phyloP scores from a whole-genome alignment of 345 rosid genomes.

The Eutrema heterophyllum region DNA sequence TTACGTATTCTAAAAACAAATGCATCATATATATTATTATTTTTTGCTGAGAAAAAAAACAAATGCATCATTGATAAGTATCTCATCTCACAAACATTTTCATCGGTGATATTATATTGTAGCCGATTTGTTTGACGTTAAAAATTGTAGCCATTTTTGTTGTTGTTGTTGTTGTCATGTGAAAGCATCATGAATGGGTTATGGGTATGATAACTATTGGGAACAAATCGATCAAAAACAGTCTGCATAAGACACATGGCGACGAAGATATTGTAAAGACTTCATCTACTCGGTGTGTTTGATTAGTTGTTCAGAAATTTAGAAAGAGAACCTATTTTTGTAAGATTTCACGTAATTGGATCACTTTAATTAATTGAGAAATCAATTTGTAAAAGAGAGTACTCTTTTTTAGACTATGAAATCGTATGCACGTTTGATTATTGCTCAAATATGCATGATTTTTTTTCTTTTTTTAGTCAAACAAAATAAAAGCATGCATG shows the following conservation, averaged over 20 bases:
- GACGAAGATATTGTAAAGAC: background rate
- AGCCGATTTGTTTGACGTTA: constrained; percentile 8
- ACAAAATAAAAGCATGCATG: too few species aligned
- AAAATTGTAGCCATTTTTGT: background rate
- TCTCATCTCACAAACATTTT: background rate
- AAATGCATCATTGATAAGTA: background rate
- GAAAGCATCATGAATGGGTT: background rate
- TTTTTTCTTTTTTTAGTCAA: too few species aligned
- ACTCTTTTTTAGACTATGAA: too few species aligned
- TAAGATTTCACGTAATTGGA: background rate
- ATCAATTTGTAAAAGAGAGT: too few species aligned
- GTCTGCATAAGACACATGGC: background rate
- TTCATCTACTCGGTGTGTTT: background rate
- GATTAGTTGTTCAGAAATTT: background rate
- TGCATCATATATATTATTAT: background rate
- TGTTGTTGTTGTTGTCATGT: background rate
- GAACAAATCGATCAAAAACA: background rate
- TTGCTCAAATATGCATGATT: too few species aligned
- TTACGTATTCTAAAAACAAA: background rate
- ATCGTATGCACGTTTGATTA: too few species aligned
- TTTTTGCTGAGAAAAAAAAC: too few species aligned
- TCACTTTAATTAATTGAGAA: background rate
- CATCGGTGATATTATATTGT: background rate
- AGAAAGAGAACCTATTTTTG: background rate
- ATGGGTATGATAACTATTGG: background rate